These are phyloP conservation scores for Starmerella bombi DNA, from an alignment of 805 yeast species.

Conservation along the genomic window DNA sequence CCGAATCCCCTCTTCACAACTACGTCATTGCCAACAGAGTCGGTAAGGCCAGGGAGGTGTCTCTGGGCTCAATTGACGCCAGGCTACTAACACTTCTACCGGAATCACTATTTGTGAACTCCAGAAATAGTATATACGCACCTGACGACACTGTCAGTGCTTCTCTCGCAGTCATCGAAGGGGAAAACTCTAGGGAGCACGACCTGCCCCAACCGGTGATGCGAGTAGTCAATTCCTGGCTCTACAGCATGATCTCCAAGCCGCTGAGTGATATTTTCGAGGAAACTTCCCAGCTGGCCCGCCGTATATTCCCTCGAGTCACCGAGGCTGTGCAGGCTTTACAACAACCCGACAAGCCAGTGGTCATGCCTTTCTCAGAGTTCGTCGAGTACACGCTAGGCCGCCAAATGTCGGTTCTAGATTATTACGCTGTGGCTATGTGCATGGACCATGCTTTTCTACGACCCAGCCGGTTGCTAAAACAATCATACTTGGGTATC, in stretches of 20 bases:
- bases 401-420: constrained; percentile 5
- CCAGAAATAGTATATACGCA: neutral
- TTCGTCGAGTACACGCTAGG: constrained; percentile 1
- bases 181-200: neutral
- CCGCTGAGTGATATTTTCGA: constrained; percentile 7
- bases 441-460: constrained; percentile 17
- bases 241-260: constrained; percentile 2
- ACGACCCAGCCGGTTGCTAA: constrained; percentile 4
- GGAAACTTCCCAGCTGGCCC: neutral
- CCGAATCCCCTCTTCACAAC: constrained; percentile 3
- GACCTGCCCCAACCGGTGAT: constrained; percentile 2
- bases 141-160: constrained; percentile 2
- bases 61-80: constrained; percentile 7
- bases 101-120: neutral
- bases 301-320: neutral
- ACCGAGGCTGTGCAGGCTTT: neutral
- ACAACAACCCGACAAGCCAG: neutral
- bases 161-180: neutral
- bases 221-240: constrained; percentile 5
- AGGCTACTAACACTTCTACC: constrained; percentile 9
- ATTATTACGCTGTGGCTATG: constrained; percentile 14
- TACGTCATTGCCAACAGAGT: constrained; percentile 10
- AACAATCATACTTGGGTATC: constrained; percentile 4
- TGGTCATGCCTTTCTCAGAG: constrained; percentile 7
- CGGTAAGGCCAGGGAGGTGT: constrained; percentile 6